Evolutionary conservation across 257 asterid species (phyloP), one percentile per base, ranked within the genome.

Genomic region (Striga asiatica): DNA sequence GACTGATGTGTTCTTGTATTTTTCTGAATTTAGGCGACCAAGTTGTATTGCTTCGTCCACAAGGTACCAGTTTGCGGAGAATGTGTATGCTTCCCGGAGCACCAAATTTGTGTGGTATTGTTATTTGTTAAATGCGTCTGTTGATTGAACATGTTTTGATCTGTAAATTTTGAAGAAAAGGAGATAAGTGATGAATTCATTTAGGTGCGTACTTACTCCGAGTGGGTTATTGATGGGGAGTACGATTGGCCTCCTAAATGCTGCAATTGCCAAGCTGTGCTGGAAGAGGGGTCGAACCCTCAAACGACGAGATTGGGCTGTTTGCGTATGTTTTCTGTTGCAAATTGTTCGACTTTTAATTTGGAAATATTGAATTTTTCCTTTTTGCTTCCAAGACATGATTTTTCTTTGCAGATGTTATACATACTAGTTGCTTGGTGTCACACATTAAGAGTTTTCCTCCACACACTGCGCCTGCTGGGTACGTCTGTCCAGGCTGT

Each of bases 191-290:
- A 2, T 29, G 41, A 8, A 1, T 6, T 50, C n/a, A n/a, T 37
- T 52, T 67, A 91, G 96, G 82, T 87, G 20, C 88, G 85, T 5
- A 67, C 96, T 3, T 91, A 87, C 70, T 87, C 98, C 1, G 95
- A 91, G 64, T 91, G 98, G 98, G 98, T 91, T 62, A 87, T 91
- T 53, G 96, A 87, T 67, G 98, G 88, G 41, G 98, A 84, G 65
- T 87, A 84, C 76, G 96, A 84, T 41, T 91, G 98, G 98, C 98
- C 98, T 66, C 87, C 95, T 61, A 84, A 80, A 50, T 91, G 98
- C 71, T 86, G 95, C 72, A 66, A 52, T 56, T 87, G 98, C 71
- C 79, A 80, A 61, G 78, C 75, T 58, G 87, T 58, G 65, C 82
- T 91, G 62, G 88, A 69, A 58, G 96, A 82, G 59, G 88, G 81